A percentile compares a stretch with the other conserved stretches of the same genome.
Evolutionary conservation across 768 basidiomycete species (phyloP).

Genomic region (Agrocybe praecox): DNA sequence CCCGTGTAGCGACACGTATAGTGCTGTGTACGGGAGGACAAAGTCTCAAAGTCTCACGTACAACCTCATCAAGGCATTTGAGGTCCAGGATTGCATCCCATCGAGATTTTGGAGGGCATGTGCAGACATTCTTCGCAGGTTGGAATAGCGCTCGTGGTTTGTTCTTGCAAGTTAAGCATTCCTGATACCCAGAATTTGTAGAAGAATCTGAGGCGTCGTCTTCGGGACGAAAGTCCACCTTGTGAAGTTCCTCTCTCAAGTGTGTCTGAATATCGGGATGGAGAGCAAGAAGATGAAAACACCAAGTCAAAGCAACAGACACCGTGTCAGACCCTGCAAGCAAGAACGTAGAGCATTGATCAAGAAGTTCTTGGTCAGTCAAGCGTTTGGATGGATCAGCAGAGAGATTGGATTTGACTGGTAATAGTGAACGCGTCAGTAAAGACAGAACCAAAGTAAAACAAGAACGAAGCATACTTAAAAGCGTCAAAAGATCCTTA

Average conservation of each 20-base stretch:
- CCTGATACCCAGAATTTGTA: slow-evolving; percentile 26
- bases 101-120: slow-evolving; percentile 20
- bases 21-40: slow-evolving; percentile 59
- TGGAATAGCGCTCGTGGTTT: neutral
- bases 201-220: slow-evolving; percentile 25
- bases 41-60: slow-evolving; percentile 59
- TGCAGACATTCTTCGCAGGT: neutral
- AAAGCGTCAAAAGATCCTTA: slow-evolving; percentile 51
- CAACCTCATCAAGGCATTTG: slow-evolving; percentile 57
- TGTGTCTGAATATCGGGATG: slow-evolving; percentile 55
- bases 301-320: slow-evolving; percentile 59
- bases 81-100: slow-evolving; percentile 42
- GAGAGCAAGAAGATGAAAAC: slow-evolving; percentile 55
- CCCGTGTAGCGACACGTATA: slow-evolving; percentile 53
- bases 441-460: neutral
- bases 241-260: slow-evolving; percentile 53
- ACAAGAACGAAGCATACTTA: slow-evolving; percentile 37
- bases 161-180: slow-evolving; percentile 18
- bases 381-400: slow-evolving; percentile 45
- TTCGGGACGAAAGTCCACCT: slow-evolving; percentile 4
- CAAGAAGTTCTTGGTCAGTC: slow-evolving; percentile 62
- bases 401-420: slow-evolving; percentile 65
- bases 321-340: slow-evolving; percentile 67
- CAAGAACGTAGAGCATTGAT: slow-evolving; percentile 67
- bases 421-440: neutral